Conservation (phyloP, 345 rosid genomes). For the Dipteronia sinensis region DNA sequence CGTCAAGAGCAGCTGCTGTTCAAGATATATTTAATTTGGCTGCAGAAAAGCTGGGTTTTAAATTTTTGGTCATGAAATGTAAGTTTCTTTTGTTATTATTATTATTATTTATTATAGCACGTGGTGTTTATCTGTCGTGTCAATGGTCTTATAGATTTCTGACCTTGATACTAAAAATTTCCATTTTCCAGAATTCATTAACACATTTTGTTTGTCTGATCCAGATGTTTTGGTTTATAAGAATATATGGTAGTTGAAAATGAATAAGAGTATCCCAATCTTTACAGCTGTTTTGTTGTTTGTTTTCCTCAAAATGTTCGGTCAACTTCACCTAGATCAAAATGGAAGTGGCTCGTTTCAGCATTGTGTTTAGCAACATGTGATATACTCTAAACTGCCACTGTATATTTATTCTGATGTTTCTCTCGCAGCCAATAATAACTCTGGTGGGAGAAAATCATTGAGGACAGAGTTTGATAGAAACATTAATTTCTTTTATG, state of each 20-base stretch:
- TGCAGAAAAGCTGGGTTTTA: constrained; percentile 84
- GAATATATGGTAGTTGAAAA: background rate
- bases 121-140: constrained; percentile 3
- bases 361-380: background rate
- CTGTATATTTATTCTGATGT: constrained; percentile 10
- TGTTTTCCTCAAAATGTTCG: background rate
- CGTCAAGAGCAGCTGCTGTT: constrained; percentile 63
- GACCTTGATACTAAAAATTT: constrained; percentile 2
- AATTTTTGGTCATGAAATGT: constrained; percentile 60
- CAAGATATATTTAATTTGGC: constrained; percentile 73
- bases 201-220: background rate
- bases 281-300: constrained; percentile 1
- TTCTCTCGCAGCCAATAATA: constrained; percentile 44
- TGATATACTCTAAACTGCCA: constrained; percentile 9
- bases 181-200: background rate
- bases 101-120: background rate
- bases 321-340: background rate
- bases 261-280: background rate
- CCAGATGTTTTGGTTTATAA: background rate
- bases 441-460: constrained; percentile 68
- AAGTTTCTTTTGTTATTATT: constrained; percentile 27
- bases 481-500: constrained; percentile 69
- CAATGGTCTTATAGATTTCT: background rate
- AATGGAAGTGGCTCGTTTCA: background rate
- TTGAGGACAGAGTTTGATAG: constrained; percentile 61